These are phyloP conservation scores for Lipomyces kockii DNA, from an alignment of 805 yeast genomes.

Conservation along the genomic window DNA sequence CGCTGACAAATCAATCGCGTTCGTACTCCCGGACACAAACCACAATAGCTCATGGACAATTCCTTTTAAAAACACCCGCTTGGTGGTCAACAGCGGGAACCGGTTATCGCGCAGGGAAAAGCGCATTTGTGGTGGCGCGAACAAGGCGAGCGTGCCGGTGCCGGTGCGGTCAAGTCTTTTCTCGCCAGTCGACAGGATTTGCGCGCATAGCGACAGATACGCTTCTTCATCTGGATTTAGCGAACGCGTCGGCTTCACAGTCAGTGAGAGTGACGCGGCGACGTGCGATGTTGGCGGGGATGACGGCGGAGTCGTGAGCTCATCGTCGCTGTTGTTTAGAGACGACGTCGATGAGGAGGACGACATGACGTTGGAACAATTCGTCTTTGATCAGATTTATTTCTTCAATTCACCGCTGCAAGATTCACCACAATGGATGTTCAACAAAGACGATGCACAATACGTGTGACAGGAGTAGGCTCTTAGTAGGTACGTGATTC, in stretches of 20 bases:
- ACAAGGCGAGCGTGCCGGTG: conserved; percentile 87
- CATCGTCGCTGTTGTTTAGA: background rate
- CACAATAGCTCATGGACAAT: conserved; percentile 86
- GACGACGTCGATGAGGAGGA: background rate
- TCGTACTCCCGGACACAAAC: conserved; percentile 91
- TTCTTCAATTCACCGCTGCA: background rate
- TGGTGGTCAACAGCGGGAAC: conserved; percentile 91
- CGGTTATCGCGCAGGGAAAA: conserved; percentile 72
- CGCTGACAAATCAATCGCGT: conserved; percentile 75
- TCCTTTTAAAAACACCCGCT: conserved; percentile 86
- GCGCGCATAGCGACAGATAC: conserved; percentile 77
- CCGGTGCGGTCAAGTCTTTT: conserved; percentile 95
- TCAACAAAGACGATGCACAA: background rate
- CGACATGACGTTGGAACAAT: background rate
- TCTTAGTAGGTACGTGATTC: no score
- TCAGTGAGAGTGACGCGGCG: background rate
- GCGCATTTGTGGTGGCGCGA: conserved; percentile 95
- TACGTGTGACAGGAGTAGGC: background rate
- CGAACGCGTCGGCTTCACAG: background rate
- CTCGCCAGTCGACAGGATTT: conserved; percentile 84
- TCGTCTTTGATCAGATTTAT: background rate
- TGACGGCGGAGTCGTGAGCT: conserved; percentile 6
- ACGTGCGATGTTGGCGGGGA: background rate
- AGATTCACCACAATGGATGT: background rate
- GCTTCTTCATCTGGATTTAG: conserved; percentile 68